phyloP scores from a whole-genome alignment of 805 yeast species.

The Maudiozyma saulgeensis region DNA sequence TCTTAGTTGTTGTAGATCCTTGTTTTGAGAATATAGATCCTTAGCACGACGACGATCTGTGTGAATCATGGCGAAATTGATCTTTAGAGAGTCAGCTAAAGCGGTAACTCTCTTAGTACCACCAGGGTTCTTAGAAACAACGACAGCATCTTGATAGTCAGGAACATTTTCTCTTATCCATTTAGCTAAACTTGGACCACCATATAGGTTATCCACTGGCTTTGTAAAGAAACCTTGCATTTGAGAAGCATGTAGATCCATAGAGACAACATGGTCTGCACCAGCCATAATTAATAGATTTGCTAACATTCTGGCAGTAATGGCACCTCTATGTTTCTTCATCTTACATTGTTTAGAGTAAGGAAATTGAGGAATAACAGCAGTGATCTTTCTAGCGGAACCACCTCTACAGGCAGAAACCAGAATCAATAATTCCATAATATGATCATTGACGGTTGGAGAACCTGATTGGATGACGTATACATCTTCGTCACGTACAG shows the following conservation, averaged over 20 bases:
- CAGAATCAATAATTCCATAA: slow-evolving; percentile 89
- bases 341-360: slow-evolving; percentile 94
- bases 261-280: slow-evolving; percentile 95
- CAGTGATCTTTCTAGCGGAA: slow-evolving; percentile 91
- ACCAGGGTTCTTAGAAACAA: slow-evolving; percentile 98
- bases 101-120: slow-evolving; percentile 98
- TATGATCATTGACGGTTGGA: slow-evolving; percentile 79
- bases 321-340: slow-evolving; percentile 98
- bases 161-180: slow-evolving; percentile 91
- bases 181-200: slow-evolving; percentile 90
- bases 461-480: slow-evolving; percentile 89
- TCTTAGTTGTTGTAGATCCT: slow-evolving; percentile 28
- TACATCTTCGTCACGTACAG: slow-evolving; percentile 95
- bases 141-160: slow-evolving; percentile 81
- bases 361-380: slow-evolving; percentile 96
- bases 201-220: slow-evolving; percentile 93
- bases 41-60: slow-evolving; percentile 91
- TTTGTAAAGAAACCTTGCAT: slow-evolving; percentile 98
- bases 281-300: slow-evolving; percentile 95
- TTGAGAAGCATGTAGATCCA: slow-evolving; percentile 94
- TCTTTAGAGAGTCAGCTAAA: slow-evolving; percentile 90
- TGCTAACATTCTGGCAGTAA: slow-evolving; percentile 96
- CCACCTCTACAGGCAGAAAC: slow-evolving; percentile 97
- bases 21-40: slow-evolving; percentile 42
- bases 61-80: slow-evolving; percentile 97